phyloP scores from a whole-genome alignment of 345 rosid genomes.

The Salix brachista region DNA sequence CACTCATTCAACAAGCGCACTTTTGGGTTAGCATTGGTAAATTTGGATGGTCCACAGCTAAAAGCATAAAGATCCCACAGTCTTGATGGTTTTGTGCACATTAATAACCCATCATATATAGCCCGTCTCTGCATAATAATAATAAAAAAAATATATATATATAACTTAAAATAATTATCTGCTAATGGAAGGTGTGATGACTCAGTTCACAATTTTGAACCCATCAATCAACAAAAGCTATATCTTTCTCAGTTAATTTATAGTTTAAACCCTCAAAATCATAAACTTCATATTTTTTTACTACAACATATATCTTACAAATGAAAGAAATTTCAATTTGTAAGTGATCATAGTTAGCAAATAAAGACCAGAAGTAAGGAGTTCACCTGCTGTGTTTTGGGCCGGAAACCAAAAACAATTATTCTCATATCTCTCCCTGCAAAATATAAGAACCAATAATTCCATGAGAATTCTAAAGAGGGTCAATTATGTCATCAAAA shows the following conservation, averaged over 20 bases:
- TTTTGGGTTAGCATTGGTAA: constrained; percentile 62
- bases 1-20: constrained; percentile 85
- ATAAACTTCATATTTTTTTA: neutral
- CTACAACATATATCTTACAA: neutral
- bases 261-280: neutral
- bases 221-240: neutral
- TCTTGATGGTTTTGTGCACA: constrained; percentile 59
- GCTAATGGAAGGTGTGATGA: neutral
- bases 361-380: neutral
- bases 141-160: too few species aligned
- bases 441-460: constrained; percentile 15
- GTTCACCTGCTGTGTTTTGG: constrained; percentile 78
- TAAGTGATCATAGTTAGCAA: neutral
- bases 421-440: constrained; percentile 98
- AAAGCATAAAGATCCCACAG: constrained; percentile 86
- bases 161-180: neutral
- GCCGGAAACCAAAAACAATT: constrained; percentile 86
- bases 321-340: neutral
- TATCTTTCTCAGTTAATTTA: neutral
- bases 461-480: neutral
- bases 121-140: constrained; percentile 56
- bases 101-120: constrained; percentile 56
- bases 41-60: constrained; percentile 71
- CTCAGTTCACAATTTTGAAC: neutral
- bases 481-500: neutral